Percentiles rank a stretch among this genome's conserved stretches.
Evolutionary conservation across 2,329 filamentous ascomycete genomes (phyloP).

Genomic region (Penicillium sp.): DNA sequence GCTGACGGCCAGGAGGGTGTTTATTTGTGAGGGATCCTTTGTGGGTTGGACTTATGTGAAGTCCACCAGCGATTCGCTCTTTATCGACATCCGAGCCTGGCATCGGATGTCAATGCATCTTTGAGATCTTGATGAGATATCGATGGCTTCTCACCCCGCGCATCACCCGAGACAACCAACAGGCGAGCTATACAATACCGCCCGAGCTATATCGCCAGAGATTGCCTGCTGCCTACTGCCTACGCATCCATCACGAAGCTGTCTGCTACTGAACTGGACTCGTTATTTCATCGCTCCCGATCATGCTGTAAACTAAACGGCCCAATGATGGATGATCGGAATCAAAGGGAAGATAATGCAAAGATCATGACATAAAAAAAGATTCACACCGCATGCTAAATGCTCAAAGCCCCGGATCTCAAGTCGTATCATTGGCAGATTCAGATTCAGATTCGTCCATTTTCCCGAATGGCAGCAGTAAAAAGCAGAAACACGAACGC

Average conservation of each 20-base stretch:
- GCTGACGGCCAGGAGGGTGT: slow-evolving; percentile 28
- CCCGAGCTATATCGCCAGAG: too few relatives aligned
- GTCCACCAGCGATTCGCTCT: too few relatives aligned
- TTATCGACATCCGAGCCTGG: too few relatives aligned
- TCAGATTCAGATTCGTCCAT: slow-evolving; percentile 17
- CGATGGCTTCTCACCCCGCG: too few relatives aligned
- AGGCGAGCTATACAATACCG: too few relatives aligned
- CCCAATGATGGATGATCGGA: slow-evolving; percentile 4
- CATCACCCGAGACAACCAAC: too few relatives aligned
- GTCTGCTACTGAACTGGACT: neutral
- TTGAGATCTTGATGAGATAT: too few relatives aligned
- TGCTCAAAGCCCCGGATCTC: slow-evolving; percentile 34
- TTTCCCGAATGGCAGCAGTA: slow-evolving; percentile 20
- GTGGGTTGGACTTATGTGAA: too few relatives aligned
- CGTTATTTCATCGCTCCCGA: slow-evolving; percentile 1
- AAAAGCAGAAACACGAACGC: slow-evolving; percentile 28
- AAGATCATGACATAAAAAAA: slow-evolving; percentile 20
- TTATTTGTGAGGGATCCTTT: slow-evolving; percentile 35
- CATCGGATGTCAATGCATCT: too few relatives aligned
- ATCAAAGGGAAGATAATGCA: neutral
- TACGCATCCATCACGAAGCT: neutral
- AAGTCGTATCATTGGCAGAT: slow-evolving; percentile 28
- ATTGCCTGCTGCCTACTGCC: too few relatives aligned
- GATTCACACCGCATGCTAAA: slow-evolving; percentile 43
- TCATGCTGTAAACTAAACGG: slow-evolving; percentile 4